Conservation (phyloP, 495 filamentous ascomycete genomes). For the Penicillium macrosclerotiorum region DNA sequence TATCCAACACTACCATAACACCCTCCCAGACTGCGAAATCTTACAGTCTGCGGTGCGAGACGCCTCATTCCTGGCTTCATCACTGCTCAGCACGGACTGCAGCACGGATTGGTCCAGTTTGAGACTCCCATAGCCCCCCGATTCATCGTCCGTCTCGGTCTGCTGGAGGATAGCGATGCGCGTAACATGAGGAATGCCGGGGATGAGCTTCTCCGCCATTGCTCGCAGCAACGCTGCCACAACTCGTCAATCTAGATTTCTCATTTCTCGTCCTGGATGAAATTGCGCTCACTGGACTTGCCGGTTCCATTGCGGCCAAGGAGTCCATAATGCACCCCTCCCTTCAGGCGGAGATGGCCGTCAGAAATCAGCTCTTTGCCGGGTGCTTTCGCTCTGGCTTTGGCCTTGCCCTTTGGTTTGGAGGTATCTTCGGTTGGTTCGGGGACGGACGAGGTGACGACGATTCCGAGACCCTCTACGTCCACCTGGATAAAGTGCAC, state of each 20-base stretch:
- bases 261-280: not conserved
- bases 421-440: conserved; percentile 25
- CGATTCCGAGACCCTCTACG: conserved; percentile 64
- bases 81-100: conserved; percentile 65
- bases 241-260: not conserved
- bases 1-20: no score
- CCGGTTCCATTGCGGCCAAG: conserved; percentile 77
- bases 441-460: conserved; percentile 44
- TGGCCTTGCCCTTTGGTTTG: conserved; percentile 46
- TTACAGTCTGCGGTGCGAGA: conserved; percentile 56
- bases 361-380: conserved; percentile 66
- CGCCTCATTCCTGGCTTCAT: conserved; percentile 57
- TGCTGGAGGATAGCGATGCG: conserved; percentile 72
- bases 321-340: conserved; percentile 68
- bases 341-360: conserved; percentile 66
- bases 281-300: conserved; percentile 64
- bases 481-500: conserved; percentile 50
- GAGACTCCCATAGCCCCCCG: conserved; percentile 9
- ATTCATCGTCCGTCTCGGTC: conserved; percentile 43
- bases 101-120: conserved; percentile 48
- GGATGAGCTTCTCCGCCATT: conserved; percentile 74
- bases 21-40: no score
- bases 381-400: conserved; percentile 51
- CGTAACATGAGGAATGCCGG: conserved; percentile 68
- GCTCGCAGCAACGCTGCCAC: conserved; percentile 63